Percentiles rank a stretch among this genome's conserved stretches.
Evolutionary conservation across 768 basidiomycete genomes (phyloP).

Genomic region (Arthromyces matolae): DNA sequence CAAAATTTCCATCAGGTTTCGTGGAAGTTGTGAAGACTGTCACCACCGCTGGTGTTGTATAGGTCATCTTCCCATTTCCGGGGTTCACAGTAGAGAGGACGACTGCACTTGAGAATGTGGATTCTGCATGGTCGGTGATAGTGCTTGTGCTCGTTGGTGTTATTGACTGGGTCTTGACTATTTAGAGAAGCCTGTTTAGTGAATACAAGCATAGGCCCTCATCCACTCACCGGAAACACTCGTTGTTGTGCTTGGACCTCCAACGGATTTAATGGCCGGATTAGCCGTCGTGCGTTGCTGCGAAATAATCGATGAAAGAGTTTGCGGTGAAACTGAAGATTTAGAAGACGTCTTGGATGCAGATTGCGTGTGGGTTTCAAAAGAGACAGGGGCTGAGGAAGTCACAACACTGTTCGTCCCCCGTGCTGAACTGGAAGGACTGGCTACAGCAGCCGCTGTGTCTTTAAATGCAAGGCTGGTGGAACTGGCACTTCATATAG

Average conservation of each 20-base stretch:
- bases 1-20: conserved; percentile 37
- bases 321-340: background rate
- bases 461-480: background rate
- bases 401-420: background rate
- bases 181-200: background rate
- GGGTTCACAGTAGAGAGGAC: conserved; percentile 37
- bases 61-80: conserved; percentile 31
- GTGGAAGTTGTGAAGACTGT: conserved; percentile 46
- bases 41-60: conserved; percentile 43
- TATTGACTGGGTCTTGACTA: conserved; percentile 7
- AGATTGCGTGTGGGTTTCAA: too few relatives aligned
- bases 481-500: background rate
- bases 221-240: conserved; percentile 6
- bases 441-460: background rate
- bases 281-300: too few relatives aligned
- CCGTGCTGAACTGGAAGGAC: background rate
- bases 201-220: background rate
- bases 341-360: too few relatives aligned
- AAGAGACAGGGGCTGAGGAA: background rate
- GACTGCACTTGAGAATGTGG: conserved; percentile 42
- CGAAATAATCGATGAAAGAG: too few relatives aligned
- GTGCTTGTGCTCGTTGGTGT: conserved; percentile 34
- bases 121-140: conserved; percentile 35
- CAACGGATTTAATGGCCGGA: background rate
- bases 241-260: conserved; percentile 3